These are phyloP conservation scores for Mortierella sp. DNA, from an alignment of 371 early-diverging fungal genomes.

Conservation along the genomic window DNA sequence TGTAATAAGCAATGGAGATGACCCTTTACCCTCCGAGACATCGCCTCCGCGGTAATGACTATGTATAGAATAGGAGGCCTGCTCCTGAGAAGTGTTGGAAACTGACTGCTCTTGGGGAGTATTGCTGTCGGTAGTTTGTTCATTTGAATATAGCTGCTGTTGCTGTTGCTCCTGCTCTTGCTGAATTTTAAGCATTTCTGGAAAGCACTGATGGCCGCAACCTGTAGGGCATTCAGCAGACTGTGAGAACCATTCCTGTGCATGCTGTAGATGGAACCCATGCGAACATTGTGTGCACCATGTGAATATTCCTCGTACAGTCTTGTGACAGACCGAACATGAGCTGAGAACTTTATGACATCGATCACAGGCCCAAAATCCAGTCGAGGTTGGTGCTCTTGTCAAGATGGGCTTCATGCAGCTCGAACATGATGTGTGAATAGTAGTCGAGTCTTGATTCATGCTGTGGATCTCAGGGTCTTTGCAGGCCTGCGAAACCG, in stretches of 20 bases:
- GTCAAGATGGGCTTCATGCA: slow-evolving; percentile 78
- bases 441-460: slow-evolving; percentile 77
- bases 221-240: slow-evolving; percentile 80
- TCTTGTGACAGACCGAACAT: slow-evolving; percentile 82
- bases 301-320: slow-evolving; percentile 72
- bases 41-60: slow-evolving; percentile 14
- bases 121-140: slow-evolving; percentile 18
- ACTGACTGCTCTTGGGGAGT: slow-evolving; percentile 10
- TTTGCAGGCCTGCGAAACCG: slow-evolving; percentile 70
- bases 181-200: slow-evolving; percentile 53
- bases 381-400: slow-evolving; percentile 55
- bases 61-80: slow-evolving; percentile 22
- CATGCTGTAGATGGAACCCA: slow-evolving; percentile 83
- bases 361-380: slow-evolving; percentile 82
- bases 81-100: slow-evolving; percentile 26
- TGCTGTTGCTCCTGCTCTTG: slow-evolving; percentile 38
- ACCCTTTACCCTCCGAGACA: slow-evolving; percentile 7
- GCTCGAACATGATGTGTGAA: slow-evolving; percentile 78
- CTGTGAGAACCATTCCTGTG: slow-evolving; percentile 79
- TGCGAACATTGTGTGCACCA: slow-evolving; percentile 87
- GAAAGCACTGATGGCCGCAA: slow-evolving; percentile 78
- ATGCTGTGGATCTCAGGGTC: slow-evolving; percentile 62
- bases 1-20: slow-evolving; percentile 2
- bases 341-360: slow-evolving; percentile 74
- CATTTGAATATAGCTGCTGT: slow-evolving; percentile 19